Base-by-base conservation (phyloP, 768 basidiomycete species). In the Lactarius deliciosus region DNA sequence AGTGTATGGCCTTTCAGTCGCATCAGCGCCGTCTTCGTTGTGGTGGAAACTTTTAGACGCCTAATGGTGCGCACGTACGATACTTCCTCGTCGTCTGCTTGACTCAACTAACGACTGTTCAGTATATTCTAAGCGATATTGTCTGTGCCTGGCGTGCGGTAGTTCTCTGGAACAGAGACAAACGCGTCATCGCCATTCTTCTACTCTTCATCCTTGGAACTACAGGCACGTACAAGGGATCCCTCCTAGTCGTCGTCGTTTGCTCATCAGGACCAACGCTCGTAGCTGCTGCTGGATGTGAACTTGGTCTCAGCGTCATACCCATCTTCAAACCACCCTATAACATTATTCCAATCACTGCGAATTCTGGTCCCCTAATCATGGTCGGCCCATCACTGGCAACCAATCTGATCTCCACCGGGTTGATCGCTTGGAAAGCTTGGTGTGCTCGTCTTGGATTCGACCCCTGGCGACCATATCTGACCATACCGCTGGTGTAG, bases 351-450 rank as follows among this genome's bases (percentile, higher is more conserved):
- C 3, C 13, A 38, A 38, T 11, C 38, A 38, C 34, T 11, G 34
- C 34, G 34, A 57, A 58, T 10, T 25, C 1, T 20, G 34, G 57
- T 11, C 15, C 18, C 11, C n/a, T 58, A 32, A 36, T 58, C 57
- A 25, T 58, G 36, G 57, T 38, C 11, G 57, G 57, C 36, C 30
- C 36, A n/a, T 40, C 36, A 15, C 34, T 58, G n/a, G 36, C 4
- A 20, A 58, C 30, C 5, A 58, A 58, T 40, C 36, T 58, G 36
- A n/a, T 58, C 57, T 58, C 57, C 15, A 58, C 57, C 13, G 57
- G 57, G 36, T 25, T 58, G 47, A 25, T 50, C 11, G 47, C 47
- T 11, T 50, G 47, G 47, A 50, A 50, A 22, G n/a, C n/a, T 50
- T 58, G 57, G 57, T 58, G 36, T 9, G 57, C 20, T 20, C 5